A percentile compares a stretch with the other conserved stretches of the same genome.
Evolutionary conservation across 805 yeast genomes (phyloP).

Genomic region (Saturnispora mendoncae): DNA sequence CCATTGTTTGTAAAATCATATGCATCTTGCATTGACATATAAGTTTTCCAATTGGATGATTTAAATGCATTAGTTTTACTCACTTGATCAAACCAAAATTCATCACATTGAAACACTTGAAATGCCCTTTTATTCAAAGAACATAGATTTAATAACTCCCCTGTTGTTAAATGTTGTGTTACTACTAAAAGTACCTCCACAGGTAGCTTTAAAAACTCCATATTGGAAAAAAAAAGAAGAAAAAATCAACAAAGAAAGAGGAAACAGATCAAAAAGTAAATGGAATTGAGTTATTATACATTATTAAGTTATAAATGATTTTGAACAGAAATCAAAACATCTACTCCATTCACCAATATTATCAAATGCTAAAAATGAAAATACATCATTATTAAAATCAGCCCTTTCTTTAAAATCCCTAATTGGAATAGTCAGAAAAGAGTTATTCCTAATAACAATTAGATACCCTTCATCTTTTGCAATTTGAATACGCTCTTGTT

Average conservation of each 20-base stretch:
- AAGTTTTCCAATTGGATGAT: not conserved
- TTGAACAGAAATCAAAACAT: not conserved
- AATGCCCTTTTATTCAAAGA: constrained; percentile 1
- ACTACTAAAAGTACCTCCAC: not conserved
- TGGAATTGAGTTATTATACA: not conserved
- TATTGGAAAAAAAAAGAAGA: not conserved
- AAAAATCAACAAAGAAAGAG: not conserved
- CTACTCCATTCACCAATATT: not conserved
- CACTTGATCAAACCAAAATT: not conserved
- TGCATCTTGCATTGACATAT: not conserved
- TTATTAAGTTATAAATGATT: too few relatives aligned
- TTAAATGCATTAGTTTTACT: not conserved
- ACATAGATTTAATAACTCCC: constrained; percentile 1
- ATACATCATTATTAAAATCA: not conserved
- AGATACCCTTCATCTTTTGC: not conserved
- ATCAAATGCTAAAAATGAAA: not conserved
- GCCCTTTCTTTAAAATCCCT: not conserved
- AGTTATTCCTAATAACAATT: not conserved
- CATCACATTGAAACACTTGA: constrained; percentile 1
- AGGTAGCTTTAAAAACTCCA: not conserved
- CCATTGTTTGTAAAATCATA: not conserved
- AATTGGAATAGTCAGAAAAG: not conserved
- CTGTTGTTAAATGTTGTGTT: not conserved
- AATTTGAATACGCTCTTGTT: not conserved
- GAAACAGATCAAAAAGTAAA: not conserved